Evolutionary conservation across 495 filamentous ascomycete species (phyloP), one percentile per base, ranked within the genome.

Genomic region (Penicillium cataractarum): DNA sequence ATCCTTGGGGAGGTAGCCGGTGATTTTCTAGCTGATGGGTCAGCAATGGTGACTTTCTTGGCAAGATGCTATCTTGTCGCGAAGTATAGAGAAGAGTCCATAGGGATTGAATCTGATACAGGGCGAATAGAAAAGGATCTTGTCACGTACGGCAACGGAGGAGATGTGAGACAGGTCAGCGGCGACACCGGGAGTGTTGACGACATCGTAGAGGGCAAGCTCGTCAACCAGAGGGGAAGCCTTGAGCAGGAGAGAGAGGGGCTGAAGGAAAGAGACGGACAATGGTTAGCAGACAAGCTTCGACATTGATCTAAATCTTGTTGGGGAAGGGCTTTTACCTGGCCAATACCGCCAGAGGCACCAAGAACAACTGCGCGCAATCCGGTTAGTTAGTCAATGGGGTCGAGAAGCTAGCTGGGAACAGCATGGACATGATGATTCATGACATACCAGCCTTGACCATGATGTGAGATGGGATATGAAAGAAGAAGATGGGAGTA

Each of bases 121-220:
- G 21, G 26, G 27, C 10, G 15, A 49, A 22, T 29, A 6, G 46
- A 9, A n/a, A 51, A 31, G 48, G 27, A 4, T 48, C 10, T 21
- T 22, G 7, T 50, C 17, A 83, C 92, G 66, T 86, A 97, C 93
- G 66, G 96, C 95, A 56, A 86, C 84, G 40, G 92, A 91, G 46
- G 95, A 97, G 81, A 99, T 98, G 81, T 99, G 95, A 55, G 95
- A 97, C 55, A 99, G 87, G 74, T 99, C 95, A 62, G 95, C 88
- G 44, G 94, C 88, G 60, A 99, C 95, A 76, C 95, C 95, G 62
- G 93, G 94, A 46, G 93, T 96, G 84, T 97, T 97, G 76, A 97
- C 95, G 62, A 98, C 92, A 94, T 98, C 95, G 85, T 97, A 99
- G 65, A 99, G 89, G 55, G 93, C 82, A 72, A 99, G 90, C 82